These are phyloP conservation scores for Sphagnum fallax DNA, from an alignment of 228 moss, liverwort and hornwort genomes.

Conservation along the genomic window DNA sequence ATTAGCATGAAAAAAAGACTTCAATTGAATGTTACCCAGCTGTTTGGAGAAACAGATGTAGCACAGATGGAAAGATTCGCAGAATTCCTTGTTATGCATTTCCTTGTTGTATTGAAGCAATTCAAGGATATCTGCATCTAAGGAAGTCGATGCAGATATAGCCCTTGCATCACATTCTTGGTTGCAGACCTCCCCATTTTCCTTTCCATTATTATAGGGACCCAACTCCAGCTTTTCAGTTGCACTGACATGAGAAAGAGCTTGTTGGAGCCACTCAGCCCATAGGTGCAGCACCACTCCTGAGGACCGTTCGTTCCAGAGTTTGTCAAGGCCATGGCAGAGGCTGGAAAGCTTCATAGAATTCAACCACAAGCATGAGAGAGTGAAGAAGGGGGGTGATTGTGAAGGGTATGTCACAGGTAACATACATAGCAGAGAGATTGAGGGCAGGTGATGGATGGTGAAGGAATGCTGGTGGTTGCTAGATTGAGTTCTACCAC, in stretches of 20 bases:
- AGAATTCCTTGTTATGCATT: slow-evolving; percentile 37
- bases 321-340: slow-evolving; percentile 36
- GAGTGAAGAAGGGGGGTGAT: slow-evolving; percentile 48
- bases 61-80: slow-evolving; percentile 51
- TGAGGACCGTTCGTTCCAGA: slow-evolving; percentile 34
- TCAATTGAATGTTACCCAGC: slow-evolving; percentile 13
- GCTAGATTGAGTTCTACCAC: slow-evolving; percentile 6
- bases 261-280: slow-evolving; percentile 50
- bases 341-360: slow-evolving; percentile 31
- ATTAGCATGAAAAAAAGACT: too few relatives aligned
- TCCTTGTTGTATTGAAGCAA: slow-evolving; percentile 53
- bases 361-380: slow-evolving; percentile 57
- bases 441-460: slow-evolving; percentile 52
- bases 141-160: slow-evolving; percentile 45
- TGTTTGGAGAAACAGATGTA: slow-evolving; percentile 55
- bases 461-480: slow-evolving; percentile 17
- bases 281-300: slow-evolving; percentile 56
- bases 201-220: slow-evolving; percentile 11
- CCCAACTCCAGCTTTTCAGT: slow-evolving; percentile 44
- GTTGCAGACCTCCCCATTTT: slow-evolving; percentile 7
- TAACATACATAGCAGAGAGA: slow-evolving; percentile 49
- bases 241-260: slow-evolving; percentile 31
- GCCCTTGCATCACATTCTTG: slow-evolving; percentile 36
- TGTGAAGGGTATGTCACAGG: slow-evolving; percentile 62
- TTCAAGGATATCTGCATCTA: slow-evolving; percentile 51